phyloP scores from a whole-genome alignment of 2,329 filamentous ascomycete species.

The Phialophora tarda region DNA sequence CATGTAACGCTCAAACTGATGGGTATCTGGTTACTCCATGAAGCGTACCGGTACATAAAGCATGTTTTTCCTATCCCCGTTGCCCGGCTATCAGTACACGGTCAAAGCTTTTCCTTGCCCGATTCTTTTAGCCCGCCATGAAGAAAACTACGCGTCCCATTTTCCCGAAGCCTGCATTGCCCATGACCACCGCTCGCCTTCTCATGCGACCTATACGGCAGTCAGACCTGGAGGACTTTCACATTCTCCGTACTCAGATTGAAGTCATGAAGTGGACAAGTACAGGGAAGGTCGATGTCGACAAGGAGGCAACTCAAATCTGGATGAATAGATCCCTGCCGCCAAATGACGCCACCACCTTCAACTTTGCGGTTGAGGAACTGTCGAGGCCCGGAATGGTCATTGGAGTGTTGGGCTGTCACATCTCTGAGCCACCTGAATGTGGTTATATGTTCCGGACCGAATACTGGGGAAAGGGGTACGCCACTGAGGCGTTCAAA shows the following conservation, averaged over 20 bases:
- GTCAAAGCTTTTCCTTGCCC: not conserved
- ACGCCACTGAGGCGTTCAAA: constrained; percentile 62
- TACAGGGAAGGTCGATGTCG: constrained; percentile 51
- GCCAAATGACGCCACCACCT: constrained; percentile 58
- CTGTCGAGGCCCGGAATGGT: constrained; percentile 26
- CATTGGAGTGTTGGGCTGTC: constrained; percentile 58
- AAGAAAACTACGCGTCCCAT: constrained; percentile 59
- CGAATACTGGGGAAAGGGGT: constrained; percentile 62
- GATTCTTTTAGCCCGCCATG: constrained; percentile 34
- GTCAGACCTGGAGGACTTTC: constrained; percentile 58
- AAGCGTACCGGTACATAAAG: not conserved
- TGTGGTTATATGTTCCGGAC: constrained; percentile 63
- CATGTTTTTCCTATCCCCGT: not conserved
- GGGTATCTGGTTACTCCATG: not conserved
- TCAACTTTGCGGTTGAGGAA: constrained; percentile 57
- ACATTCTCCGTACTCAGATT: constrained; percentile 61
- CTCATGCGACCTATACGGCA: constrained; percentile 58
- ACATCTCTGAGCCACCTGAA: constrained; percentile 53
- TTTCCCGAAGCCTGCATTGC: constrained; percentile 43
- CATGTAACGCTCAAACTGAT: not conserved
- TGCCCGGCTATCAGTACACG: not conserved
- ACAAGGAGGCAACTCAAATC: constrained; percentile 52
- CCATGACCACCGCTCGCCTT: constrained; percentile 60
- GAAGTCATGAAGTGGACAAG: constrained; percentile 68
- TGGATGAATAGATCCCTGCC: constrained; percentile 54